These are phyloP conservation scores for Scutellaria barbata DNA, from an alignment of 257 asterid species.

Conservation along the genomic window DNA sequence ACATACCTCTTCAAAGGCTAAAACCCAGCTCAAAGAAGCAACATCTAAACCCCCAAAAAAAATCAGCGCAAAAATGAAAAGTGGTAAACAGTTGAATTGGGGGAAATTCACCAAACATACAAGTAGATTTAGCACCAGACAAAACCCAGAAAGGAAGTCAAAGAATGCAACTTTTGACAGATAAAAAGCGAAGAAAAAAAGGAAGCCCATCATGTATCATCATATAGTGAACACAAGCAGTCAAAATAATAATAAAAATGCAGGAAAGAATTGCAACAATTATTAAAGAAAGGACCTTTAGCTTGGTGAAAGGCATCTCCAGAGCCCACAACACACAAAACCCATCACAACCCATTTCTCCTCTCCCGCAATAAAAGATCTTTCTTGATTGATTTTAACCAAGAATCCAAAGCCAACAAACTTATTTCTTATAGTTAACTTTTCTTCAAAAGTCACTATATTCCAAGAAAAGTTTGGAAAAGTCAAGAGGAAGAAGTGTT, in stretches of 20 bases:
- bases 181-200: constrained; percentile 38
- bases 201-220: constrained; percentile 40
- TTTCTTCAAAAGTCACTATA: constrained; percentile 16
- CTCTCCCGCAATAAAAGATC: constrained; percentile 36
- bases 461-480: constrained; percentile 40
- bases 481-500: constrained; percentile 43
- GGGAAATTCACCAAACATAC: constrained; percentile 46
- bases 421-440: constrained; percentile 10
- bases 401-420: constrained; percentile 68
- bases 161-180: constrained; percentile 53
- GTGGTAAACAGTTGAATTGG: constrained; percentile 18
- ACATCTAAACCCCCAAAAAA: constrained; percentile 29
- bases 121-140: constrained; percentile 50
- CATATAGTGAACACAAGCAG: constrained; percentile 38
- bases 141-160: constrained; percentile 38
- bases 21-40: constrained; percentile 36
- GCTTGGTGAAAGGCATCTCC: constrained; percentile 50
- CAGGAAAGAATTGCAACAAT: constrained; percentile 24
- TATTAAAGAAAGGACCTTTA: constrained; percentile 56
- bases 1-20: constrained; percentile 34
- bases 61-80: constrained; percentile 23
- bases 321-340: constrained; percentile 63
- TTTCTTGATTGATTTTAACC: constrained; percentile 45
- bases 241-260: constrained; percentile 35
- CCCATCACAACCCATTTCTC: constrained; percentile 53